Base-by-base conservation (phyloP, 495 filamentous ascomycete species). In the Daldinia loculata region DNA sequence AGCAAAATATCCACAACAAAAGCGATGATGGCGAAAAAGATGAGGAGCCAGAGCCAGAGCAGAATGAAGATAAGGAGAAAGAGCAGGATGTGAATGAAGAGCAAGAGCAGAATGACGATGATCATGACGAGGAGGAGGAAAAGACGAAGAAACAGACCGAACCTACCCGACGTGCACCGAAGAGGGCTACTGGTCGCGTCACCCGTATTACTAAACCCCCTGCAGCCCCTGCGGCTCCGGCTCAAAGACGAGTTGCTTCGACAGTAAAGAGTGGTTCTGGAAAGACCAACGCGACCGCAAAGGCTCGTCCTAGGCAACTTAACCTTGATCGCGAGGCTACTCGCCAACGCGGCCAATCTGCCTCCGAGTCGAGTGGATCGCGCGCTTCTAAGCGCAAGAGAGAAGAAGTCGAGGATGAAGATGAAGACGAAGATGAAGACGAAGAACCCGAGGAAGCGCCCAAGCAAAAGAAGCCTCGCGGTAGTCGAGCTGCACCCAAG, bases 311-410 rank as follows among this genome's bases (percentile, higher is more conserved):
- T 14, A 14, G 2, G 12, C 34, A 36, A 4, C 34, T 14, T 14
- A 14, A 36, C 12, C 34, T 36, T 4, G 34, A 36, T 36, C 11
- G 34, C 34, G 34, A 36, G 34, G 34, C 12, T 36, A 36, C 34
- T 36, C 34, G 34, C 3, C 34, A 4, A 12, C 34, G 34, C 34
- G 34, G 14, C 34, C 34, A 36, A 36, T 36, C 34, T 36, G 1
- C 11, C 6, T 8, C 27, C n/a, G 17, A 24, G 17, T 36, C 12
- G 22, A 45, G 34, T 60, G 38, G 6, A 27, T 24, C 62, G 8
- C 24, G 57, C 24, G 66, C 67, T 55, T 43, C 45, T 12, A 78
- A 74, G 51, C 74, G 74, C 34, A 77, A 77, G 69, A 67, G 71
- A 34, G 43, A 66, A 3, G 74, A 64, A 12, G 67, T 64, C 3